Evolutionary conservation across 129 eudicot species (phyloP).

Genomic region (Silybum marianum): DNA sequence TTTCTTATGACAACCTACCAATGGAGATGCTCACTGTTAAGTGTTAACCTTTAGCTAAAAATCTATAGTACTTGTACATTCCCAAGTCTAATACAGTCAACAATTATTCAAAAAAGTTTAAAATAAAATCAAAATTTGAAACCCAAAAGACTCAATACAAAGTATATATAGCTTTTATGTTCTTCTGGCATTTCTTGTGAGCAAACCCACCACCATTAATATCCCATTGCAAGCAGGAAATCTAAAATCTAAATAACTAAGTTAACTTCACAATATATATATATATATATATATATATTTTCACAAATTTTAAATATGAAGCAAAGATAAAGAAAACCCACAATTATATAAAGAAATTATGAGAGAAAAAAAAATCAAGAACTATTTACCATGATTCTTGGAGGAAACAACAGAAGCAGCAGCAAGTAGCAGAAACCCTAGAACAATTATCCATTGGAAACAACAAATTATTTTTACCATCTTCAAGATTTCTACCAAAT

Average conservation of each 20-base stretch:
- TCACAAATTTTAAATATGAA: neutral
- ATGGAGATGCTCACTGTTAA: neutral
- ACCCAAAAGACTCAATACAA: neutral
- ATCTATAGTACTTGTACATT: neutral
- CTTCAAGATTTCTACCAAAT: constrained; percentile 20
- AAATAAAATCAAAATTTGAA: neutral
- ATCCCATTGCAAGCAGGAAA: constrained; percentile 11
- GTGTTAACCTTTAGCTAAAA: too few relatives aligned
- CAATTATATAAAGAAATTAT: too few relatives aligned
- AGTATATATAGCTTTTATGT: neutral
- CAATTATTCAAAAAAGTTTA: neutral
- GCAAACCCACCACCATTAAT: constrained; percentile 14
- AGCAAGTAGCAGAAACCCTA: constrained; percentile 47
- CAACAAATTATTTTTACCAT: constrained; percentile 35
- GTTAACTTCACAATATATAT: neutral
- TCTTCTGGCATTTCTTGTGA: neutral
- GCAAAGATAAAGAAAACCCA: neutral
- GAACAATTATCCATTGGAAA: constrained; percentile 15
- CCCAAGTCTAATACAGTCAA: neutral
- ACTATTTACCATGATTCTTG: constrained; percentile 66
- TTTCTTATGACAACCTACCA: neutral
- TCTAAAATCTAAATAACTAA: constrained; percentile 6
- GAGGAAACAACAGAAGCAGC: constrained; percentile 53
- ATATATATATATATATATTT: too few relatives aligned
- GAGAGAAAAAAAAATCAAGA: neutral